Evolutionary conservation across 148 eudicot species (phyloP).

Genomic region (Silene latifolia): DNA sequence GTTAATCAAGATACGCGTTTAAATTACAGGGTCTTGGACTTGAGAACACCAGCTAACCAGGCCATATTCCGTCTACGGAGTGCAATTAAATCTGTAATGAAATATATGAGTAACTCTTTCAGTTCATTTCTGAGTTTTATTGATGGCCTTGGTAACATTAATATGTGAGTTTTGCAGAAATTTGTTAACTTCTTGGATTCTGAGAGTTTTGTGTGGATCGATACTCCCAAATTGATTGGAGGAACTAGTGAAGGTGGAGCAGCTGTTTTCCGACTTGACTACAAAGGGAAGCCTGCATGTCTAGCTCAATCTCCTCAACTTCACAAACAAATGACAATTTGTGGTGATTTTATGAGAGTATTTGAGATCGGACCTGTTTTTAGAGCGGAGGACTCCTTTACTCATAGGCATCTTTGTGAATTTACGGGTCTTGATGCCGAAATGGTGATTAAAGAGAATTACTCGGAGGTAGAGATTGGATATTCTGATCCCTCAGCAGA

Average conservation of each 20-base stretch:
- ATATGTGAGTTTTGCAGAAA: constrained; percentile 40
- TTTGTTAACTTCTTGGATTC: constrained; percentile 59
- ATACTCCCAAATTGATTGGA: constrained; percentile 82
- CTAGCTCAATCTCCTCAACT: constrained; percentile 97
- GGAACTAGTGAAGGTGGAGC: constrained; percentile 99
- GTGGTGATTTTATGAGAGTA: constrained; percentile 84
- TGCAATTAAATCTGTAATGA: constrained; percentile 61
- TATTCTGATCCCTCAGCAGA: not conserved
- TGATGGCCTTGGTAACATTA: constrained; percentile 6
- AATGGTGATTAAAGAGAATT: constrained; percentile 90
- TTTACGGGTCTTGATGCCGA: constrained; percentile 96
- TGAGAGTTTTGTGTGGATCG: constrained; percentile 65
- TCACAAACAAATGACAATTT: constrained; percentile 90
- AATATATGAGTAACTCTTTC: not conserved
- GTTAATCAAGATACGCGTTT: constrained; percentile 93
- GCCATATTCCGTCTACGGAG: constrained; percentile 68
- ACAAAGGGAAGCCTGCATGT: constrained; percentile 93
- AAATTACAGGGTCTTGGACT: constrained; percentile 69
- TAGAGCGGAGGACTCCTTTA: constrained; percentile 91
- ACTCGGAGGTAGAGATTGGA: constrained; percentile 65
- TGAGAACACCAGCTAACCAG: constrained; percentile 87
- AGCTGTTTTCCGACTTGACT: constrained; percentile 80
- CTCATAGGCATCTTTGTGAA: constrained; percentile 91
- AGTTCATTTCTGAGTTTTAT: not conserved
- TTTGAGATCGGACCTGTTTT: constrained; percentile 92